Evolutionary conservation across 2,329 filamentous ascomycete species (phyloP).

Genomic region (Phaeophleospora eucalypticola): DNA sequence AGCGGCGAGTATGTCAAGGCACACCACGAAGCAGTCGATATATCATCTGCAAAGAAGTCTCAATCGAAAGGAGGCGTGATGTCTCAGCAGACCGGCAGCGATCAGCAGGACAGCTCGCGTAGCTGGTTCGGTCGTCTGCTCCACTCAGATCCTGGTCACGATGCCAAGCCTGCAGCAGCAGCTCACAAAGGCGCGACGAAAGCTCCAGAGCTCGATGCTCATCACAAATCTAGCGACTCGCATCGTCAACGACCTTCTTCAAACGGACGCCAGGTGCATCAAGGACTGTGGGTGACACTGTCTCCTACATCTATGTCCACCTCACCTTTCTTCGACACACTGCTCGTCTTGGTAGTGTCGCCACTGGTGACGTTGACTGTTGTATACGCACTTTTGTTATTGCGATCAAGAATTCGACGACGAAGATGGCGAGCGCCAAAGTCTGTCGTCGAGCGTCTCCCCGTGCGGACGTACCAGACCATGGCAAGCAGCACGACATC

Average conservation of each 20-base stretch:
- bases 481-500: constrained; percentile 60
- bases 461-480: constrained; percentile 91
- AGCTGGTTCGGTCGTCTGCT: constrained; percentile 29
- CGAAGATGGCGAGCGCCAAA: constrained; percentile 96
- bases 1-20: constrained; percentile 64
- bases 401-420: constrained; percentile 82
- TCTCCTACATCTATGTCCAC: constrained; percentile 83
- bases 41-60: constrained; percentile 12
- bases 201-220: constrained; percentile 8
- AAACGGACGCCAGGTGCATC: constrained; percentile 42
- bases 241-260: constrained; percentile 8
- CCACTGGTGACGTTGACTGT: constrained; percentile 88
- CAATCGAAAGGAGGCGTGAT: constrained; percentile 12
- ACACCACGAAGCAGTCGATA: constrained; percentile 25
- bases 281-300: constrained; percentile 94
- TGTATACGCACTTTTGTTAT: constrained; percentile 81
- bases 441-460: constrained; percentile 88
- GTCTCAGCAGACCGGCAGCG: constrained; percentile 14
- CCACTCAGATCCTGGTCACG: constrained; percentile 11
- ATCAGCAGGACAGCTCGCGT: constrained; percentile 14
- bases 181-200: constrained; percentile 9
- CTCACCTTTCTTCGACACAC: constrained; percentile 90
- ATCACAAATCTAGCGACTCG: constrained; percentile 9
- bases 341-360: constrained; percentile 93
- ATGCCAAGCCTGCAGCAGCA: constrained; percentile 9